These are phyloP conservation scores for Endoconidiophora polonica DNA, from an alignment of 2,329 filamentous ascomycete genomes.

Conservation along the genomic window DNA sequence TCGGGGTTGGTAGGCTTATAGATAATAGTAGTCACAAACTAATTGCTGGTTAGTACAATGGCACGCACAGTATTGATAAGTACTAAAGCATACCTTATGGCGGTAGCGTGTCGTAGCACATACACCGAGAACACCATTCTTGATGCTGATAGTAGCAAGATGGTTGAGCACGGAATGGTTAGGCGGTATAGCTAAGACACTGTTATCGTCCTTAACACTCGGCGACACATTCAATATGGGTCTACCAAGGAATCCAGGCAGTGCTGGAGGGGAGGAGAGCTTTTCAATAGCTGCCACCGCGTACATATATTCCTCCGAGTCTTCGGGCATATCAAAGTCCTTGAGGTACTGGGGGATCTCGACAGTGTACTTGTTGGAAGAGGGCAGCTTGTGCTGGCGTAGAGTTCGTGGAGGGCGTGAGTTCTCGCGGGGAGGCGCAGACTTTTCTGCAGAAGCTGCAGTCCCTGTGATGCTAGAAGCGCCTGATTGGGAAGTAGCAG, in stretches of 20 bases:
- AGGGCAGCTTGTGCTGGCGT: slow-evolving; percentile 38
- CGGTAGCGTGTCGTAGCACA: slow-evolving; percentile 96
- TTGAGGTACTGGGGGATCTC: slow-evolving; percentile 71
- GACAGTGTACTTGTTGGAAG: slow-evolving; percentile 46
- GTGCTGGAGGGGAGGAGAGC: slow-evolving; percentile 63
- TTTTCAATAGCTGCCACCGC: slow-evolving; percentile 61
- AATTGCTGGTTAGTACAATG: slow-evolving; percentile 2
- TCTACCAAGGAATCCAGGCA: slow-evolving; percentile 84
- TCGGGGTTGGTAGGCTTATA: slow-evolving; percentile 63
- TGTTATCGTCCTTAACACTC: slow-evolving; percentile 94
- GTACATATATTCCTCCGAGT: slow-evolving; percentile 55
- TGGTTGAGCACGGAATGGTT: slow-evolving; percentile 97
- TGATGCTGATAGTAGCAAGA: slow-evolving; percentile 92
- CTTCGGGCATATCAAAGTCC: slow-evolving; percentile 74
- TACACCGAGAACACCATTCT: slow-evolving; percentile 85
- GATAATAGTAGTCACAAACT: slow-evolving; percentile 97
- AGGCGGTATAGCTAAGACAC: slow-evolving; percentile 74
- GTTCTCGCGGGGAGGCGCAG: slow-evolving; percentile 25
- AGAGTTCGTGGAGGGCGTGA: slow-evolving; percentile 21
- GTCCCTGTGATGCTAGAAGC: slow-evolving; percentile 5
- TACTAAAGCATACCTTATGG: slow-evolving; percentile 51
- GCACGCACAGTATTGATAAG: background rate
- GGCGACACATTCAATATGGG: slow-evolving; percentile 85
- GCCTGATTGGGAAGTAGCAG: slow-evolving; percentile 13
- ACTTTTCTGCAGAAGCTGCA: slow-evolving; percentile 15